Evolutionary conservation across 2,329 filamentous ascomycete genomes (phyloP).

Genomic region (Neofusicoccum laricinum): DNA sequence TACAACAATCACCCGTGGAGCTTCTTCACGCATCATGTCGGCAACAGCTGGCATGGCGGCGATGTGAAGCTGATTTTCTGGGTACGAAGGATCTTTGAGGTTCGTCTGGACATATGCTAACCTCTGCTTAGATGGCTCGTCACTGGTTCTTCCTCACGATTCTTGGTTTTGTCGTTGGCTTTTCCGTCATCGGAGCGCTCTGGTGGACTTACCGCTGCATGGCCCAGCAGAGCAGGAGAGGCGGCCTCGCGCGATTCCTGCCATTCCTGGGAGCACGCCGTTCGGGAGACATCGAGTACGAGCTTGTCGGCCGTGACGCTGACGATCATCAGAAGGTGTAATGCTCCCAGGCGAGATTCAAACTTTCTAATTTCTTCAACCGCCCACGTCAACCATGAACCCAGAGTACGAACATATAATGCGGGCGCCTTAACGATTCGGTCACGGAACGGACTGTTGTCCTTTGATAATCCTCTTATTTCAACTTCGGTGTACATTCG

Average conservation of each 20-base stretch:
- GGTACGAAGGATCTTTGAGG: slow-evolving; percentile 37
- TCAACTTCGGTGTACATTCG: slow-evolving; percentile 10
- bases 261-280: background rate
- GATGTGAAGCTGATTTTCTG: slow-evolving; percentile 66
- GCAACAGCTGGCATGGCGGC: slow-evolving; percentile 64
- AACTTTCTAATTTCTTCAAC: background rate
- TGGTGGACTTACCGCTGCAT: slow-evolving; percentile 52
- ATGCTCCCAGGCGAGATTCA: background rate
- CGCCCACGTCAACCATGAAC: background rate
- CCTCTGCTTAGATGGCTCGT: slow-evolving; percentile 42
- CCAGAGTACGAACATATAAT: background rate
- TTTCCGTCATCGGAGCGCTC: slow-evolving; percentile 48
- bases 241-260: slow-evolving; percentile 6
- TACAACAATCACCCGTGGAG: slow-evolving; percentile 68
- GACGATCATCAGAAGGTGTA: slow-evolving; percentile 12
- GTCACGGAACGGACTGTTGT: background rate
- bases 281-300: slow-evolving; percentile 10
- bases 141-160: slow-evolving; percentile 57
- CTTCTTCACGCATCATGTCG: slow-evolving; percentile 66
- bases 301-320: background rate
- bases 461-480: slow-evolving; percentile 1
- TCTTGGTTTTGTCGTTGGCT: slow-evolving; percentile 52
- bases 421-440: background rate
- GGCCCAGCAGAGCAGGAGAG: slow-evolving; percentile 16
- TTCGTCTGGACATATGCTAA: background rate